Conservation (phyloP, 352 stramenopile species). For the Phytophthora nicotianae region DNA sequence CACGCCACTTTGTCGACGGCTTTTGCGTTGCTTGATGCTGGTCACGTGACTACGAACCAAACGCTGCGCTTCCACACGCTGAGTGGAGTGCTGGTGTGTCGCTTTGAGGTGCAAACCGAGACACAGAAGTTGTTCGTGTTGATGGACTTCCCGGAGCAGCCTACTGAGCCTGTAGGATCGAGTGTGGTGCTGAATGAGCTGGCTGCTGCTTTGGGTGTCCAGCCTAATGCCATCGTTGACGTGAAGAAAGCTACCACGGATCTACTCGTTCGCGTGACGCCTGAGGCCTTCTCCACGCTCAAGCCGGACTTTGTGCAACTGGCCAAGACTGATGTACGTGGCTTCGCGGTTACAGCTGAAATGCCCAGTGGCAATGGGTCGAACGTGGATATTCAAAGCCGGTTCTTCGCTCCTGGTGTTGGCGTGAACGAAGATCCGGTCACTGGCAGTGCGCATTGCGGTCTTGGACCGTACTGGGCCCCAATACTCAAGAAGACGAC, state of each 20-base stretch:
- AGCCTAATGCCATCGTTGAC: conserved; percentile 25
- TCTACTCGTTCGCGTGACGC: conserved; percentile 35
- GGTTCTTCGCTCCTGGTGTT: conserved; percentile 90
- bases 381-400: conserved; percentile 57
- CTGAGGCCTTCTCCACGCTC: conserved; percentile 22
- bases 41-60: conserved; percentile 34
- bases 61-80: conserved; percentile 79
- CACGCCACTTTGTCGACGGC: conserved; percentile 92
- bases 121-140: conserved; percentile 44
- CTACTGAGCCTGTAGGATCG: conserved; percentile 9
- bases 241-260: conserved; percentile 29
- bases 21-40: conserved; percentile 71
- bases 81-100: conserved; percentile 54
- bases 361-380: conserved; percentile 16
- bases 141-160: conserved; percentile 65
- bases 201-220: conserved; percentile 20
- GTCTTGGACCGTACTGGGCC: conserved; percentile 87
- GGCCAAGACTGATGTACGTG: conserved; percentile 18
- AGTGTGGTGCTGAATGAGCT: conserved; percentile 16
- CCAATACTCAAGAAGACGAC: conserved; percentile 43
- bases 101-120: conserved; percentile 24
- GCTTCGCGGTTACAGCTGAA: conserved; percentile 19
- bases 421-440: conserved; percentile 94
- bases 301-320: conserved; percentile 33
- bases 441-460: conserved; percentile 92